phyloP scores from a whole-genome alignment of 2,329 filamentous ascomycete genomes.

The Helotiales sp. region DNA sequence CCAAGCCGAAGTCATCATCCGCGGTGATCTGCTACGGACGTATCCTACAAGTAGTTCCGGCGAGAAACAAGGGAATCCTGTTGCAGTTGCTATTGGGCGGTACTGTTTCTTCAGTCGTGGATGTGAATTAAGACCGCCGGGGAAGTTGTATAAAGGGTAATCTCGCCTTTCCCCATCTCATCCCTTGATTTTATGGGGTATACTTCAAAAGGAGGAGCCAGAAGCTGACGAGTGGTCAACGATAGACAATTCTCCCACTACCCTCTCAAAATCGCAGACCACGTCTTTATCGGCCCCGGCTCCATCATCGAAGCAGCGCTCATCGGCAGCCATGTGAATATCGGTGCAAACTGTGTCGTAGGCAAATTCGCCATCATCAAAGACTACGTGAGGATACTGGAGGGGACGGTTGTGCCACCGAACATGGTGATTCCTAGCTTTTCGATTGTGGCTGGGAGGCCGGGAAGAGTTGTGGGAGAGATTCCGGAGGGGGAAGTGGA shows the following conservation, averaged over 20 bases:
- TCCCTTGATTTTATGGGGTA: not conserved
- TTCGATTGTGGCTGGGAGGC: conserved; percentile 82
- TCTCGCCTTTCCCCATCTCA: conserved; percentile 24
- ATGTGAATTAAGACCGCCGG: conserved; percentile 78
- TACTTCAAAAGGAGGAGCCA: not conserved
- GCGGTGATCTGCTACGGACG: conserved; percentile 77
- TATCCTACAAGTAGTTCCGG: conserved; percentile 44
- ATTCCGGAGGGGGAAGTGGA: conserved; percentile 70
- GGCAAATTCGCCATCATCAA: conserved; percentile 90
- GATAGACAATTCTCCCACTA: conserved; percentile 70
- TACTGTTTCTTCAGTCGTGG: conserved; percentile 86
- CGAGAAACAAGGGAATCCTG: conserved; percentile 32
- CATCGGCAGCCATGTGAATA: conserved; percentile 82
- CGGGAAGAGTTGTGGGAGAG: conserved; percentile 79
- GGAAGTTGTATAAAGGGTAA: conserved; percentile 74
- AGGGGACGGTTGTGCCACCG: conserved; percentile 78
- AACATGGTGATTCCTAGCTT: conserved; percentile 94
- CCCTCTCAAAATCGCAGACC: conserved; percentile 89
- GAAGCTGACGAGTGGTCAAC: not conserved
- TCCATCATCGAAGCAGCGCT: conserved; percentile 80
- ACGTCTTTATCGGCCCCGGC: conserved; percentile 81
- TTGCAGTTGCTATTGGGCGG: conserved; percentile 81
- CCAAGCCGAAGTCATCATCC: conserved; percentile 90
- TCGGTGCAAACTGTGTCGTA: conserved; percentile 75
- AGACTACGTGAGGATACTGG: conserved; percentile 86